Percentiles rank a stretch among this genome's conserved stretches.
phyloP scores from a whole-genome alignment of 371 early-diverging fungal species.

The Rhizopus microsporus region DNA sequence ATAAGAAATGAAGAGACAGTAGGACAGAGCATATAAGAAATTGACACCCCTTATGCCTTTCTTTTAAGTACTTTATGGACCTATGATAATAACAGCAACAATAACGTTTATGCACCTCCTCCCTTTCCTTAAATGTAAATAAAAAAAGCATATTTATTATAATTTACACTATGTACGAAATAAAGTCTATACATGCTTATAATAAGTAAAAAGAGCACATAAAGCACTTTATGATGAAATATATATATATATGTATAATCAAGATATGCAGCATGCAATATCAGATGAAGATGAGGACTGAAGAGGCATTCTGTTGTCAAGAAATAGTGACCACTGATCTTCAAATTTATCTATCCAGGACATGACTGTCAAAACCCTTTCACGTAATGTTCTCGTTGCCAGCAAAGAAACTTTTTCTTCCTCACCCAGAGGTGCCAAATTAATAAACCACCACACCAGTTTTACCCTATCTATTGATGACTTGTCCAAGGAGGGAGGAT shows the following conservation, averaged over 20 bases:
- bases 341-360: conserved; percentile 44
- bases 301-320: conserved; percentile 3
- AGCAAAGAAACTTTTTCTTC: conserved; percentile 52
- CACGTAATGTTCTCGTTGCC: conserved; percentile 39
- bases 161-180: background rate
- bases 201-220: background rate
- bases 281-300: background rate
- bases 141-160: conserved; percentile 2
- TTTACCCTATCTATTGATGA: conserved; percentile 29
- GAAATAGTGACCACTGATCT: conserved; percentile 31
- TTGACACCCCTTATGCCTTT: background rate
- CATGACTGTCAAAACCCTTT: conserved; percentile 43
- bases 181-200: background rate
- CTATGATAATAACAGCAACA: no score
- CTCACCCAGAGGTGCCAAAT: conserved; percentile 51
- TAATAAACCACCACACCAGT: conserved; percentile 59
- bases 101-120: background rate
- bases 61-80: no score
- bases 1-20: conserved; percentile 7
- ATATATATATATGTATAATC: background rate
- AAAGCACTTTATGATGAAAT: no score
- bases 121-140: background rate
- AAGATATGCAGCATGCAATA: conserved; percentile 21
- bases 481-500: conserved; percentile 23
- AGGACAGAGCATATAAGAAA: conserved; percentile 7